Base-by-base conservation (phyloP, 2,329 filamentous ascomycete species). In the Colletotrichum somersetense region DNA sequence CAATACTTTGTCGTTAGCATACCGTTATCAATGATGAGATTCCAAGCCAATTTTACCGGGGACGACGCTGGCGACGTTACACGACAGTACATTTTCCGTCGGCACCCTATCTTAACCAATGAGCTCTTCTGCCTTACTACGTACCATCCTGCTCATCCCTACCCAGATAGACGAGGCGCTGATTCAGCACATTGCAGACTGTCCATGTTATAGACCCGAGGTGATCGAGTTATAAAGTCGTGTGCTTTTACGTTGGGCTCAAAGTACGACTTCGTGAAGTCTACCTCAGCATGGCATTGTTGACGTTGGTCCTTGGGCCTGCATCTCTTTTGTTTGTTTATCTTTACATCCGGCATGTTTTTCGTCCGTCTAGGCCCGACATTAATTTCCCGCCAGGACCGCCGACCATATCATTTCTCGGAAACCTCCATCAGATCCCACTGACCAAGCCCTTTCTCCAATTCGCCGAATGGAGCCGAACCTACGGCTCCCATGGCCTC, bases 401-500 rank as follows among this genome's bases (percentile, higher is more conserved):
- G 6, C 75, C 75, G 16, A 74, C 74, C 1, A 8, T 73, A 2
- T 75, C 75, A 5, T 75, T 76, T 23, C 64, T 78, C 5, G 78
- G 78, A 0, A 79, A 79, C 58, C 69, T 79, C 20, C 75, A 73
- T 30, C 75, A 77, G 8, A 75, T 79, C 30, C 78, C 77, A 10
- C 53, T 73, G 12, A 66, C 71, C 1, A 77, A 77, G 58, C 74
- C 77, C 42, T 78, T 76, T 44, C 30, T 77, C 6, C 65, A 74
- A 6, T 80, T 77, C 59, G 75, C 80, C 42, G 75, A 77, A 66
- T 83, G 81, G 78, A 75, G 77, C 20, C 67, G 76, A 11, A 74
- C 72, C 7, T 81, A 83, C 72, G 82, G 81, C 0, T 57, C 62
- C 33, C 62, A 55, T 35, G 78, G 79, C 1, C 77, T 83, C 14